Evolutionary conservation across 208 protist species (phyloP).

Genomic region (Herpetomonas samuelpessoai): DNA sequence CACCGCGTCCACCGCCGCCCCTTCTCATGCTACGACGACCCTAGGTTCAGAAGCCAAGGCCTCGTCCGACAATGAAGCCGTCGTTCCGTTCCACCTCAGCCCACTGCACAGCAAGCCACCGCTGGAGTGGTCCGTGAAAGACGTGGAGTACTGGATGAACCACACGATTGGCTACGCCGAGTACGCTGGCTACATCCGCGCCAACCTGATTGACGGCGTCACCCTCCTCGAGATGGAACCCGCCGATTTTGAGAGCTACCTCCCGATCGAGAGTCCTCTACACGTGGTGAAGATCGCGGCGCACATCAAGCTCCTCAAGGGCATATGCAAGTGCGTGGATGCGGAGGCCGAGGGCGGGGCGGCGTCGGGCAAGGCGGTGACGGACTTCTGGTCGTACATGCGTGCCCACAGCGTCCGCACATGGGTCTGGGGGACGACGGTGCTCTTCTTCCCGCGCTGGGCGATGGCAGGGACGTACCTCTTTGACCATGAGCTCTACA

Average conservation of each 20-base stretch:
- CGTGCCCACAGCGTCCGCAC: conserved; percentile 28
- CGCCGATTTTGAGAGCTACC: conserved; percentile 50
- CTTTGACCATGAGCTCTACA: conserved; percentile 38
- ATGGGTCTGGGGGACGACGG: conserved; percentile 29
- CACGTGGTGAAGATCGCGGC: conserved; percentile 53
- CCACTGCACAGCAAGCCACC: conserved; percentile 5
- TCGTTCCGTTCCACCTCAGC: neutral
- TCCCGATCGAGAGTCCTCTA: conserved; percentile 46
- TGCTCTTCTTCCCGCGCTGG: conserved; percentile 45
- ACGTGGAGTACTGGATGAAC: conserved; percentile 60
- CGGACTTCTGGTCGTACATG: conserved; percentile 49
- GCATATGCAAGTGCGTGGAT: conserved; percentile 23
- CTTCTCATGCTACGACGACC: neutral
- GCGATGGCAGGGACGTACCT: conserved; percentile 34
- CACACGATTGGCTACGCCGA: conserved; percentile 52
- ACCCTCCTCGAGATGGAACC: conserved; percentile 50
- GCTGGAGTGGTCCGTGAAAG: conserved; percentile 28
- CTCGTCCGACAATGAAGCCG: too few relatives aligned
- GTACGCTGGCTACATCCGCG: conserved; percentile 37
- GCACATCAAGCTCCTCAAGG: conserved; percentile 39
- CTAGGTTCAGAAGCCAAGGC: too few relatives aligned
- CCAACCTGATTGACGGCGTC: conserved; percentile 47
- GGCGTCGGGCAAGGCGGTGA: neutral
- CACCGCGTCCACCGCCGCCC: too few relatives aligned
- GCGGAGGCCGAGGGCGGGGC: neutral